phyloP scores from a whole-genome alignment of 441 rosid species.

The Pelargonium myrrhifolium region DNA sequence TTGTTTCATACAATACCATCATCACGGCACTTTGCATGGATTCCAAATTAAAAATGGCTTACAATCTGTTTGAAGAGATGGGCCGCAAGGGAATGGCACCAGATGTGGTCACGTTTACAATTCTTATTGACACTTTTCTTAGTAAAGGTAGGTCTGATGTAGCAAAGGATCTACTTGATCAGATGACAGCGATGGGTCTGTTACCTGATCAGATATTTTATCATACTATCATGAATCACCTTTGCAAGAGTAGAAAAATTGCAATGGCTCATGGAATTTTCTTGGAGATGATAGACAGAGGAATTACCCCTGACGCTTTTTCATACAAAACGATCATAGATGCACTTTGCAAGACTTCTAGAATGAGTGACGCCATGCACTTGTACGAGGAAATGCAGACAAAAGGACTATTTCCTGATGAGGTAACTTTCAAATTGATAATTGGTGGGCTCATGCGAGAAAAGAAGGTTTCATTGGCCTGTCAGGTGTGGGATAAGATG shows the following conservation, averaged over 20 bases:
- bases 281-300: constrained; percentile 64
- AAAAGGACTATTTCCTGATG: constrained; percentile 60
- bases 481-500: constrained; percentile 89
- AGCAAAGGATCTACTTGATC: constrained; percentile 62
- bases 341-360: constrained; percentile 61
- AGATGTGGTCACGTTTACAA: constrained; percentile 70
- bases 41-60: constrained; percentile 40
- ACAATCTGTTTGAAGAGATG: constrained; percentile 68
- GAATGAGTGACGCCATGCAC: constrained; percentile 50
- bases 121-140: constrained; percentile 62
- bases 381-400: constrained; percentile 66
- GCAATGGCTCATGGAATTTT: constrained; percentile 53
- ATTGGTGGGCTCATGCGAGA: constrained; percentile 64
- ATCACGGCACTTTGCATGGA: constrained; percentile 53
- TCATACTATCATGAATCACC: constrained; percentile 63
- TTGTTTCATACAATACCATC: constrained; percentile 73
- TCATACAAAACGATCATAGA: constrained; percentile 73
- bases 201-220: constrained; percentile 65
- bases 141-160: constrained; percentile 46
- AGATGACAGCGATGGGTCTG: constrained; percentile 52
- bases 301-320: constrained; percentile 62
- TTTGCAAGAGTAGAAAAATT: constrained; percentile 66
- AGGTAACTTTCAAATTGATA: constrained; percentile 70
- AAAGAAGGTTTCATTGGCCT: constrained; percentile 52
- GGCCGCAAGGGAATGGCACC: constrained; percentile 45